phyloP scores from a whole-genome alignment of 257 asterid genomes.

The Salvia miltiorrhiza region DNA sequence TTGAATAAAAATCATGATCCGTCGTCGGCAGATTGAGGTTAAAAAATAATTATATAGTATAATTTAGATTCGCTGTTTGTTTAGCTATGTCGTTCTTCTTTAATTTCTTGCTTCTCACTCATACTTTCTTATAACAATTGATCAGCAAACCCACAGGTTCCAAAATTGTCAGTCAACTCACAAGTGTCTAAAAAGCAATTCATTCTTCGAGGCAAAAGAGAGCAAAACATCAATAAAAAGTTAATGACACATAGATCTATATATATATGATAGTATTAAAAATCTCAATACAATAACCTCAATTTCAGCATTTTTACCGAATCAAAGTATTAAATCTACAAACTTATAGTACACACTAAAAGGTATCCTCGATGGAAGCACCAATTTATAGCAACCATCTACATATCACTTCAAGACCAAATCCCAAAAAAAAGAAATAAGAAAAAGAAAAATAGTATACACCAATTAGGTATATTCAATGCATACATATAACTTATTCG shows the following conservation, averaged over 20 bases:
- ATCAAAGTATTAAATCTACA: conserved; percentile 27
- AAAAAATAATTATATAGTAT: no score
- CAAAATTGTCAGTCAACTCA: not conserved
- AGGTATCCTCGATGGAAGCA: conserved; percentile 25
- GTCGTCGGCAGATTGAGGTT: no score
- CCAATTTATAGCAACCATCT: conserved; percentile 31
- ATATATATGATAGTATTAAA: conserved; percentile 15
- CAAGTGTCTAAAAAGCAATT: not conserved
- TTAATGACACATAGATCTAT: conserved; percentile 11
- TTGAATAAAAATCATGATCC: no score
- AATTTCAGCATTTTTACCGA: conserved; percentile 31
- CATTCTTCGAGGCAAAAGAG: conserved; percentile 13
- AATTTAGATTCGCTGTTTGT: no score
- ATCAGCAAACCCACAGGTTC: no score
- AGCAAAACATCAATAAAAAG: not conserved
- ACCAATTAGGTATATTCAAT: conserved; percentile 1
- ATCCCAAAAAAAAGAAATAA: not conserved
- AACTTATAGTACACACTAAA: conserved; percentile 1
- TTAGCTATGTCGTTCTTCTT: no score
- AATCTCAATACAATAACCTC: conserved; percentile 10
- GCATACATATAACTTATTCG: no score
- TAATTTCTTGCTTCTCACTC: no score
- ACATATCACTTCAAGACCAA: not conserved
- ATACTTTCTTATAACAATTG: no score
- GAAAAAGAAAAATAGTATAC: not conserved